Base-by-base conservation (phyloP, 306 rosid species). In the Quercus aquifolioides region DNA sequence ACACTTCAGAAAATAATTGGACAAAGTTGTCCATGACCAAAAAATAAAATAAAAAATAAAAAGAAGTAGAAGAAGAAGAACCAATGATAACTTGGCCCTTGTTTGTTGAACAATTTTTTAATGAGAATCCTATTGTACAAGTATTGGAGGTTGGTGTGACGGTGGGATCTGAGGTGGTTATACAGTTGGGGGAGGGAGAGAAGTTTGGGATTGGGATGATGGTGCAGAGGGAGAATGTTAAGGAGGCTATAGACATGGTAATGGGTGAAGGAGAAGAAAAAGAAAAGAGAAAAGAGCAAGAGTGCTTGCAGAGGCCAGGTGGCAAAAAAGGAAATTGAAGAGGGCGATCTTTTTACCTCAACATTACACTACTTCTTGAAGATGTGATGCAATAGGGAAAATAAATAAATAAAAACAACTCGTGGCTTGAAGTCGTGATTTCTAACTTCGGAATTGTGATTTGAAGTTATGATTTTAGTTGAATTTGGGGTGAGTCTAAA, bases 81-180 rank as follows among this genome's bases (percentile, higher is more conserved):
- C 97, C 97, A 17, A 55, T 91, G 87, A 30, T 85, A 4, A 88
- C 94, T 0, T 89, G 92, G 97, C 94, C 97, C 1, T 38, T 88
- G 11, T 91, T 91, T 65, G 83, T 69, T 0, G 97, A 91, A 14
- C 94, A 89, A 7, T 81, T 91, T 28, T 56, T 86, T 12, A 49
- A 49, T 46, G 12, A 69, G 55, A 30, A 25, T 46, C 18, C 10
- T 28, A 71, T 11, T 13, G 31, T 68, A 64, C 57, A 85, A 25
- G 55, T 87, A 23, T 7, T 82, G 1, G 73, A 79, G 75, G 59
- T 74, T 26, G 88, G 88, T 3, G 81, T 82, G 13, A 71, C 76
- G 4, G 79, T 88, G 74, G 92, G 91, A 5, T 88, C 52, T 59
- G 87, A 85, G 80, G 77, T 43, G 49, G 83, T 87, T 1, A 15